Evolutionary conservation across 352 stramenopile genomes (phyloP).

Genomic region (Phytophthora kernoviae): DNA sequence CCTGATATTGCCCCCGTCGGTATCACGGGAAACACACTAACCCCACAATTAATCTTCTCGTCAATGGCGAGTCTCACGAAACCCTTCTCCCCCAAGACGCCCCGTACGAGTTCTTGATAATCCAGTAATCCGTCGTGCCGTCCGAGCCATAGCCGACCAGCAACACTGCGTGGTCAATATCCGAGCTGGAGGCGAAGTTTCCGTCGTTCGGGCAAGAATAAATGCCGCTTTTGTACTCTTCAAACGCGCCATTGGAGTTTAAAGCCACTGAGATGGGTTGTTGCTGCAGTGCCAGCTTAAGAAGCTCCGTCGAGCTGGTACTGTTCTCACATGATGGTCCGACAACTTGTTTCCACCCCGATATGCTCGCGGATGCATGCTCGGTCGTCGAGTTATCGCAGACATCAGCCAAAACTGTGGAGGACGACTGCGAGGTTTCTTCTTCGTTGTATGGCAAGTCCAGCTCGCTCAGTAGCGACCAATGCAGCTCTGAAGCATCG

Average conservation of each 20-base stretch:
- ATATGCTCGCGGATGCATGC: slow-evolving; percentile 64
- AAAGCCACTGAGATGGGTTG: slow-evolving; percentile 81
- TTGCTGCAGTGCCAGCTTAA: slow-evolving; percentile 70
- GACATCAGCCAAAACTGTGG: slow-evolving; percentile 32
- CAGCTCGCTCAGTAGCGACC: slow-evolving; percentile 63
- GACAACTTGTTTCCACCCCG: slow-evolving; percentile 69
- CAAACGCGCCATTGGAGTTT: slow-evolving; percentile 78
- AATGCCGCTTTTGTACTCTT: slow-evolving; percentile 81
- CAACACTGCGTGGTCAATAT: slow-evolving; percentile 77
- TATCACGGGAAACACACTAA: slow-evolving; percentile 78
- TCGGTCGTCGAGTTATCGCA: slow-evolving; percentile 42
- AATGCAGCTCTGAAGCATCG: slow-evolving; percentile 56
- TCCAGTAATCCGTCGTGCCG: slow-evolving; percentile 65
- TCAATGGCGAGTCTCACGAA: slow-evolving; percentile 71
- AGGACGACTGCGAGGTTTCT: slow-evolving; percentile 33
- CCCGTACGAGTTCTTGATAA: slow-evolving; percentile 87
- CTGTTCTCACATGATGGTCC: slow-evolving; percentile 58
- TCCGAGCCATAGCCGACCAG: slow-evolving; percentile 72
- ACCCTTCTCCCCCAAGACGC: slow-evolving; percentile 68
- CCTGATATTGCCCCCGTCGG: slow-evolving; percentile 58
- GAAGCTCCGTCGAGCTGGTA: slow-evolving; percentile 57
- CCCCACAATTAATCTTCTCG: slow-evolving; percentile 77
- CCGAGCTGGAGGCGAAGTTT: slow-evolving; percentile 56
- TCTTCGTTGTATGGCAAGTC: slow-evolving; percentile 72
- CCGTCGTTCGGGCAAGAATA: slow-evolving; percentile 77